phyloP scores from a whole-genome alignment of 208 protist species.

The Acanthamoeba rhysodes region DNA sequence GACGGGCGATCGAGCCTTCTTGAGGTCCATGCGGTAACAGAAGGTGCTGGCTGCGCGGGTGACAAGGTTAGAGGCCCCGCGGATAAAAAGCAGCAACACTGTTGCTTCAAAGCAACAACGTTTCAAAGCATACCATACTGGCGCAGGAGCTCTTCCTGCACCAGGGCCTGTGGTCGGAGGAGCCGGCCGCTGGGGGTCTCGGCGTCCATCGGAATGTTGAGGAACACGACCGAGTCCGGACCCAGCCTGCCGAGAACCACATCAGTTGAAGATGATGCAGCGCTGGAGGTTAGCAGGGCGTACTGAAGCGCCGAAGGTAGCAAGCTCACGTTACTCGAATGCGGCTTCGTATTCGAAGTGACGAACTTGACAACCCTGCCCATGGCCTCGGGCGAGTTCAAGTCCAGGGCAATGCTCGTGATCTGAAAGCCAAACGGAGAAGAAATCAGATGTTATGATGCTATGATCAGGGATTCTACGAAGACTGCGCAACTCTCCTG shows the following conservation, averaged over 20 bases:
- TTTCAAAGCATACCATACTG: constrained; percentile 75
- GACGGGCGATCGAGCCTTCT: constrained; percentile 57
- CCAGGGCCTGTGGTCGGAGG: constrained; percentile 83
- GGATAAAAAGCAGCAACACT: no score
- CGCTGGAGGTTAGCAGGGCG: not conserved
- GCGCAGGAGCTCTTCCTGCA: constrained; percentile 80
- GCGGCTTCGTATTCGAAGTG: not conserved
- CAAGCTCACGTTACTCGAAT: not conserved
- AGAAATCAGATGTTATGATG: not conserved
- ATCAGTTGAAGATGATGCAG: no score
- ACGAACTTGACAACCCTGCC: constrained; percentile 47
- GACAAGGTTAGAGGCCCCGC: not conserved
- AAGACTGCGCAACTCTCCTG: not conserved
- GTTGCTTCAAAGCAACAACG: not conserved
- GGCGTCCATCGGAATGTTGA: constrained; percentile 87
- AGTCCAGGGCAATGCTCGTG: constrained; percentile 17
- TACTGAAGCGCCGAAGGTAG: constrained; percentile 29
- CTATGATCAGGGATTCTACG: not conserved
- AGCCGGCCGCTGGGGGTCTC: constrained; percentile 84
- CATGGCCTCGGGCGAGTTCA: constrained; percentile 42
- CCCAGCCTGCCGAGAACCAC: not conserved
- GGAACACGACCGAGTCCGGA: constrained; percentile 80
- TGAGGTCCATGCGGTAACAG: constrained; percentile 84
- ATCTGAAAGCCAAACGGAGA: not conserved
- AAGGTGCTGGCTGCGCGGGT: constrained; percentile 72